Conservation (phyloP, 1,284 basidiomycete genomes). For the Limonomyces culmigenus region DNA sequence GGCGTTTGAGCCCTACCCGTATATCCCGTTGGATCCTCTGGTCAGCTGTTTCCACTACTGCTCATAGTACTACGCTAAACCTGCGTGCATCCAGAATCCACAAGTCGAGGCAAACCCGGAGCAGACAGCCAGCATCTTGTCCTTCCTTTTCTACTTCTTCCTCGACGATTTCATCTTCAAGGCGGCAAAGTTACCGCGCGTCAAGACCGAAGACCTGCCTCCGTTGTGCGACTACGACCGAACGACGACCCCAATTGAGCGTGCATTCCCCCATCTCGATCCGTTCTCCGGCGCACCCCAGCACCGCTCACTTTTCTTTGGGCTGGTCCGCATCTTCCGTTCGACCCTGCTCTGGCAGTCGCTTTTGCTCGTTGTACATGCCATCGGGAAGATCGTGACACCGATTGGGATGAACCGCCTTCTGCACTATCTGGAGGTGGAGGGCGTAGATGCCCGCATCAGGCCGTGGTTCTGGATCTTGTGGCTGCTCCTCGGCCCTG, state of each 20-base stretch:
- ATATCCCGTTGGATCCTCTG: constrained; percentile 25
- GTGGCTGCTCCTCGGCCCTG: background rate
- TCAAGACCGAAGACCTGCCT: constrained; percentile 19
- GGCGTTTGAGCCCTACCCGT: constrained; percentile 24
- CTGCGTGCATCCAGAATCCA: constrained; percentile 7
- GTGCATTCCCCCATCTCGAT: constrained; percentile 13
- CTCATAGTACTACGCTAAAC: too few relatives aligned
- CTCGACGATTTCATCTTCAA: constrained; percentile 15
- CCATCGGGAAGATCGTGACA: constrained; percentile 8
- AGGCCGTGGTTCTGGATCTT: constrained; percentile 3
- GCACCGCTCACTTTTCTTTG: constrained; percentile 12
- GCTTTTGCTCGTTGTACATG: constrained; percentile 9
- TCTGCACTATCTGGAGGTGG: background rate
- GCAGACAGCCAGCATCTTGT: constrained; percentile 18
- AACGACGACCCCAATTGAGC: constrained; percentile 20
- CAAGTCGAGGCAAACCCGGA: constrained; percentile 13
- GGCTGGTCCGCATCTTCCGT: constrained; percentile 12
- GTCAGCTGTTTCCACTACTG: too few relatives aligned
- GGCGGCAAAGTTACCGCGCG: constrained; percentile 13
- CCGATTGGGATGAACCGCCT: background rate
- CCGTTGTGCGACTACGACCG: constrained; percentile 30
- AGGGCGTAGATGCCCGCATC: background rate
- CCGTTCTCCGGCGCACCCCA: constrained; percentile 11
- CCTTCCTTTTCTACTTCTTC: constrained; percentile 14
- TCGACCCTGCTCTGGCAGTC: constrained; percentile 1